Evolutionary conservation across 192 early-diverging fungal species (phyloP).

Genomic region (Phycomyces blakesleeanus): DNA sequence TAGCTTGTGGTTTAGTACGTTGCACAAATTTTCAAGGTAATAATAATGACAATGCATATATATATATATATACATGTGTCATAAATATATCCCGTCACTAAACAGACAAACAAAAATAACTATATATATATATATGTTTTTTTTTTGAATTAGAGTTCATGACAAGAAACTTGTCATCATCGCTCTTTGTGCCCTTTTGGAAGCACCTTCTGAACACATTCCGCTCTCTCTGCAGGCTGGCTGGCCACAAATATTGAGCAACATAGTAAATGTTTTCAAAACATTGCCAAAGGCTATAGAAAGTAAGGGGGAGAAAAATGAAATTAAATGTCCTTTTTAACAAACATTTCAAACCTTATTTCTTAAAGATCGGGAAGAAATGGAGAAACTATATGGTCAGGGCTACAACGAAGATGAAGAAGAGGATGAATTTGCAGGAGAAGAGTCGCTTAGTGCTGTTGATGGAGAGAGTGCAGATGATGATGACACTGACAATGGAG

Average conservation of each 20-base stretch:
- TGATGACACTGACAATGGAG: constrained; percentile 24
- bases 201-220: constrained; percentile 65
- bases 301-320: too few relatives aligned
- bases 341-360: constrained; percentile 4
- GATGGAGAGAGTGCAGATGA: constrained; percentile 14
- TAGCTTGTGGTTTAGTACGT: constrained; percentile 64
- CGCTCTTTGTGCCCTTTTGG: constrained; percentile 68
- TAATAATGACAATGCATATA: too few relatives aligned
- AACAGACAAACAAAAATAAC: too few relatives aligned
- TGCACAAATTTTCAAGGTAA: constrained; percentile 60
- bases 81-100: too few relatives aligned
- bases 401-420: constrained; percentile 52
- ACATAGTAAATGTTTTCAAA: constrained; percentile 68
- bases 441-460: not conserved
- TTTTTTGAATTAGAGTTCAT: constrained; percentile 60
- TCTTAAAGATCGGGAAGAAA: constrained; percentile 43
- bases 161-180: constrained; percentile 90
- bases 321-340: not conserved
- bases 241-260: constrained; percentile 70
- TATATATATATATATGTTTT: too few relatives aligned
- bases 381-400: constrained; percentile 47
- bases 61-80: too few relatives aligned
- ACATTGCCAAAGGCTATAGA: constrained; percentile 65
- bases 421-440: not conserved
- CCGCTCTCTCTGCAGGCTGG: constrained; percentile 67